phyloP scores from a whole-genome alignment of 2,329 filamentous ascomycete genomes.

The Nakataea oryzae region DNA sequence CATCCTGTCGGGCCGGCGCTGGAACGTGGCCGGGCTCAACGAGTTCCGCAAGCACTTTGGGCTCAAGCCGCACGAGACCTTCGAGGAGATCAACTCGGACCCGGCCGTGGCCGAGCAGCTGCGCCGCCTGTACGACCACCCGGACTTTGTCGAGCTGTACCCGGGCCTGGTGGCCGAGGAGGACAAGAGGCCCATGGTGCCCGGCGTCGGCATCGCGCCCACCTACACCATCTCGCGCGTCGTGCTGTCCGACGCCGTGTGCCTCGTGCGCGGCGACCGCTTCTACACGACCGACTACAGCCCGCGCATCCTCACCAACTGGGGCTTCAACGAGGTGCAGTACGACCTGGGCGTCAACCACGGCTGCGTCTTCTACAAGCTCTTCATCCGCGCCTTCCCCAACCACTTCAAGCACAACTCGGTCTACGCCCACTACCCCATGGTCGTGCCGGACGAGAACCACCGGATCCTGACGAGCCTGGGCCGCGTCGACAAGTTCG shows the following conservation, averaged over 20 bases:
- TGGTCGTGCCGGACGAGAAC: slow-evolving; percentile 62
- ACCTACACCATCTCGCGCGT: slow-evolving; percentile 70
- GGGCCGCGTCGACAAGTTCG: slow-evolving; percentile 57
- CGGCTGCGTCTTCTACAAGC: slow-evolving; percentile 77
- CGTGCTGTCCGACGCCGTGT: slow-evolving; percentile 67
- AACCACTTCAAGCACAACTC: slow-evolving; percentile 69
- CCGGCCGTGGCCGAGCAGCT: slow-evolving; percentile 57
- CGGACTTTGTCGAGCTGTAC: slow-evolving; percentile 72
- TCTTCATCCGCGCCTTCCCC: slow-evolving; percentile 71
- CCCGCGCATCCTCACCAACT: slow-evolving; percentile 67
- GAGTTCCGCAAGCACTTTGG: slow-evolving; percentile 79
- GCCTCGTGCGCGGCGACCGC: slow-evolving; percentile 67
- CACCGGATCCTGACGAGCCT: slow-evolving; percentile 58
- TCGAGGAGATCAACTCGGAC: slow-evolving; percentile 77
- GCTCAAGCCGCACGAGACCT: slow-evolving; percentile 63
- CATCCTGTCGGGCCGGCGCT: slow-evolving; percentile 65
- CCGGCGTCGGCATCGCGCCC: slow-evolving; percentile 64
- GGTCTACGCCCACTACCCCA: slow-evolving; percentile 73
- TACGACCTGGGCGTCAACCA: slow-evolving; percentile 66
- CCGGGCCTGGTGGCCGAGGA: slow-evolving; percentile 69
- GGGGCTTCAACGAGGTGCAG: slow-evolving; percentile 68
- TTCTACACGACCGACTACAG: slow-evolving; percentile 74
- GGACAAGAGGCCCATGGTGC: slow-evolving; percentile 61
- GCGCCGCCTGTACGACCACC: slow-evolving; percentile 62
- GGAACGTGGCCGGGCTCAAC: slow-evolving; percentile 71